phyloP scores from a whole-genome alignment of 1,139 yeast genomes.

The Protomyces arabidopsidicola region DNA sequence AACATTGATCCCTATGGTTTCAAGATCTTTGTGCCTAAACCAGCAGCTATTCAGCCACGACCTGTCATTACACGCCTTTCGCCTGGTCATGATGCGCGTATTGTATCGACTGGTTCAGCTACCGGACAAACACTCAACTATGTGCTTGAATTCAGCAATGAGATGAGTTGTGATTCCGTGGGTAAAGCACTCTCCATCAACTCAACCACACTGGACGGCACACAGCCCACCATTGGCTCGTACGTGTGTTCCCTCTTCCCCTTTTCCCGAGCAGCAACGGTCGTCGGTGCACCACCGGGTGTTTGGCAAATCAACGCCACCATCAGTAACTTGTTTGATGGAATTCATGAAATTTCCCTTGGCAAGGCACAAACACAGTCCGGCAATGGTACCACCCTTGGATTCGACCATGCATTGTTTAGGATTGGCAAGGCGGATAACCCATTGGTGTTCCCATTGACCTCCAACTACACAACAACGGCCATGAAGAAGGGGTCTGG shows the following conservation, averaged over 20 bases:
- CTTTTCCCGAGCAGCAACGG: not conserved
- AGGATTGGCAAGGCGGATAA: conserved; percentile 26
- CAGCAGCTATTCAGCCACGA: conserved; percentile 8
- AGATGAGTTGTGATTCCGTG: conserved; percentile 27
- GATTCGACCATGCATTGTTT: conserved; percentile 23
- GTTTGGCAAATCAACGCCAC: conserved; percentile 24
- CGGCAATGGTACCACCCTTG: conserved; percentile 4
- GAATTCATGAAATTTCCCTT: conserved; percentile 25
- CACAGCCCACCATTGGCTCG: conserved; percentile 13
- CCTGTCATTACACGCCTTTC: conserved; percentile 26
- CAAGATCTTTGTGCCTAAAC: conserved; percentile 27
- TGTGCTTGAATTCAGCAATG: conserved; percentile 22
- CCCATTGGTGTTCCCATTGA: conserved; percentile 25
- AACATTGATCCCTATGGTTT: conserved; percentile 21
- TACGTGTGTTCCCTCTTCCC: conserved; percentile 3
- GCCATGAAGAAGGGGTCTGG: conserved; percentile 5
- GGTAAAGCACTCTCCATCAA: conserved; percentile 15
- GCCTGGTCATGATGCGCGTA: conserved; percentile 27
- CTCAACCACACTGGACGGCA: conserved; percentile 25
- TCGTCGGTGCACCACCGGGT: conserved; percentile 19
- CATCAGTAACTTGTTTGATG: conserved; percentile 19
- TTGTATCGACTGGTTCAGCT: conserved; percentile 5
- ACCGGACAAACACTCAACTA: conserved; percentile 3
- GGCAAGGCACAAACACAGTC: conserved; percentile 12
- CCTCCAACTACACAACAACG: conserved; percentile 24